Evolutionary conservation across 2,329 filamentous ascomycete species (phyloP), one percentile per base, ranked within the genome.

Genomic region (Colletotrichum orbiculare): DNA sequence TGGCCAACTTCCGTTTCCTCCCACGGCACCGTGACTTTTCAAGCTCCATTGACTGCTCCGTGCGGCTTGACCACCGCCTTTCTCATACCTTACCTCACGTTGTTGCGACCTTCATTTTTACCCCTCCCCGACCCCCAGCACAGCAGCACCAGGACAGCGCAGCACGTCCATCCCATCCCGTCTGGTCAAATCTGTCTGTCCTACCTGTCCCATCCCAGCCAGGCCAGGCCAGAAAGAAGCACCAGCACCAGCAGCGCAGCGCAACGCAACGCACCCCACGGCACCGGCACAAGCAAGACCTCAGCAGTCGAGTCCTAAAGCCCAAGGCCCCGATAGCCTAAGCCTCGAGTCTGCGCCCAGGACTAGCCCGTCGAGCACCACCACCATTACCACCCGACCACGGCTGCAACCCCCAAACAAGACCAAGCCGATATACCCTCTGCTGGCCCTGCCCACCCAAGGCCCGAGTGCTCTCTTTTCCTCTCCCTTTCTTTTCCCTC

Each of bases 391-490:
- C 39, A 42, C 50, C 59, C 15, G 25, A 25, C 25, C 46, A 64
- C 63, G 49, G 56, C 62, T 50, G 50, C 56, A 65, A 60, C 64
- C 60, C 60, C 25, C 25, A 25, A 25, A 25, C 25, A 25, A 62
- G 50, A 54, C 47, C 52, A 54, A 62, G 41, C 47, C 54, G 47
- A 65, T 64, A 64, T 64, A 59, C 59, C 64, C 54, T 64, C 55
- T 60, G 64, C 54, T 55, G 42, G 53, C 54, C 62, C 65, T 67
- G 61, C 62, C 62, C 54, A 65, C 60, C 50, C 43, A 43, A 49
- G 63, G 66, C 48, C 63, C 63, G 56, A 49, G 58, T 53, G 61
- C 49, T 56, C 60, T 65, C 67, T 61, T 53, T 66, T 63, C 52
- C 60, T 45, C 52, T 41, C 58, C 55, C 53, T 55, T 57, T 46